Evolutionary conservation across 129 eudicot genomes (phyloP).

Genomic region (Heracleum sosnowskyi): DNA sequence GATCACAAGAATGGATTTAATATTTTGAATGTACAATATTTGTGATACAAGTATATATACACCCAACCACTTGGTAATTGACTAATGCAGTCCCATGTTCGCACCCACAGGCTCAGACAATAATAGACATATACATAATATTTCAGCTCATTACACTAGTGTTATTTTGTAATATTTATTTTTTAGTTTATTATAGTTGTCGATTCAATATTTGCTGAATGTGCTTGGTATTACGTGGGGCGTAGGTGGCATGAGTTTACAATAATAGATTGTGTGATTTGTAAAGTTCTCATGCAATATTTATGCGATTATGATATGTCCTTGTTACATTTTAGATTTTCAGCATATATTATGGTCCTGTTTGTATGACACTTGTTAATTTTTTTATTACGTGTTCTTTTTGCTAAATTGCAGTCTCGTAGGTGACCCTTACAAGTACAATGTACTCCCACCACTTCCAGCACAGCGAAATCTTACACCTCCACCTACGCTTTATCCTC

Average conservation of each 20-base stretch:
- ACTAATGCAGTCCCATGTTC: background rate
- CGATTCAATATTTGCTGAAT: background rate
- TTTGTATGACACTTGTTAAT: background rate
- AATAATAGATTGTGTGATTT: background rate
- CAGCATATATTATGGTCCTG: background rate
- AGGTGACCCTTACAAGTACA: conserved; percentile 72
- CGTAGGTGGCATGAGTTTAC: background rate
- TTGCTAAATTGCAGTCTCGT: conserved; percentile 22
- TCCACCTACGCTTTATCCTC: conserved; percentile 96
- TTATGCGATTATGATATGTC: background rate
- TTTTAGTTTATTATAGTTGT: background rate
- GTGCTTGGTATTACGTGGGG: background rate
- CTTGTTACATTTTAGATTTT: background rate
- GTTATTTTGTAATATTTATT: background rate
- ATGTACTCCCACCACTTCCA: conserved; percentile 71
- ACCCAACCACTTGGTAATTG: too few relatives aligned
- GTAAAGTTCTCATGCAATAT: background rate
- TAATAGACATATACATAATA: too few relatives aligned
- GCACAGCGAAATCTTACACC: conserved; percentile 95
- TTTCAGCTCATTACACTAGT: background rate
- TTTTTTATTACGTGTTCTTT: background rate
- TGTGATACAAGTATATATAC: background rate
- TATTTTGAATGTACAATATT: too few relatives aligned
- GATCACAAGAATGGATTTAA: too few relatives aligned
- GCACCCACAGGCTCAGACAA: background rate